Conservation (phyloP, 2,329 filamentous ascomycete genomes). For the Chrysoporthe cubensis region DNA sequence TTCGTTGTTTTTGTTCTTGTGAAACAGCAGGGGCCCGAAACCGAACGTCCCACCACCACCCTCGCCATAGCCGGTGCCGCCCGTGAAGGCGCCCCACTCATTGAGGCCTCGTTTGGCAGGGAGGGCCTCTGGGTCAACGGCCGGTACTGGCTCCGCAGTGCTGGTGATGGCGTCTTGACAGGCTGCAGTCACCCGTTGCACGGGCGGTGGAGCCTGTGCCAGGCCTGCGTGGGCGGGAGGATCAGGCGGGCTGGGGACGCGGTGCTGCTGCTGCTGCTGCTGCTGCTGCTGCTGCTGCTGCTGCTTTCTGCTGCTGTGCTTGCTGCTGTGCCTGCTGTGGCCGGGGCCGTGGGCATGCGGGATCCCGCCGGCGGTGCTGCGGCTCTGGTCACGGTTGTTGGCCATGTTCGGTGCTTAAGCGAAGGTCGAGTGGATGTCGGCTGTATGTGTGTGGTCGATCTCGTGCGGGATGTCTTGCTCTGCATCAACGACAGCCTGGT, state of each 20-base stretch:
- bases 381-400: neutral
- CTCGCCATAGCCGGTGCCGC: constrained; percentile 11
- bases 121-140: constrained; percentile 16
- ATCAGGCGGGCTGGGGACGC: constrained; percentile 10
- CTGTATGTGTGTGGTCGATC: neutral
- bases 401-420: neutral
- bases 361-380: neutral
- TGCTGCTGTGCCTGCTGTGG: constrained; percentile 15
- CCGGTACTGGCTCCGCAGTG: constrained; percentile 12
- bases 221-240: constrained; percentile 16
- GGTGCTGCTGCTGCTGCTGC: constrained; percentile 16
- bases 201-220: neutral
- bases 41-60: constrained; percentile 17
- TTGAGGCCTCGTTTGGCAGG: constrained; percentile 18
- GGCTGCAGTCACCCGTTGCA: constrained; percentile 23
- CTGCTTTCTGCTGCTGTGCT: constrained; percentile 22
- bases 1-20: neutral
- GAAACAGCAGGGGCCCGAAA: constrained; percentile 22
- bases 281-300: constrained; percentile 16
- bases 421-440: neutral
- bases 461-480: neutral
- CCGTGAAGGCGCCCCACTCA: constrained; percentile 25
- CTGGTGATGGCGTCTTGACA: neutral
- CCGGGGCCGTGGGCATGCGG: neutral
- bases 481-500: neutral